Base-by-base conservation (phyloP, 2,329 filamentous ascomycete genomes). In the Fusarium penzigii region DNA sequence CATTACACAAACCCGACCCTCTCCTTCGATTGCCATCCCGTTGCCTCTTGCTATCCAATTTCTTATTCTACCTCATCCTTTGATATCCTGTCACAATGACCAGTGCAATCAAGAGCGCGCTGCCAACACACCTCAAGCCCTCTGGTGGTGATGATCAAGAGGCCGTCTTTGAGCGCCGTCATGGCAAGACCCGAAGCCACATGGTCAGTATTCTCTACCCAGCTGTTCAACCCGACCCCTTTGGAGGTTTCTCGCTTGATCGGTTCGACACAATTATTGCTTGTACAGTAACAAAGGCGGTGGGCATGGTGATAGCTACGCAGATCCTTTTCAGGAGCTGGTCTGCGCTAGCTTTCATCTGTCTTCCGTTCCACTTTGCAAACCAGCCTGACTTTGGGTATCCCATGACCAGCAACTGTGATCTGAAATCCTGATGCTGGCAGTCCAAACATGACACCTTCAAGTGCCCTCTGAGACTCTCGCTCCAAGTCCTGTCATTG, bases 41-140 rank as follows among this genome's bases (percentile, higher is more conserved):
- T 45, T 29, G 25, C 17, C 39, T 53, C 56, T 49, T 49, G 44
- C 38, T 41, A 41, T 44, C 32, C 32, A 44, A 46, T 14, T 14
- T 39, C 20, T 50, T 44, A 44, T 53, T 29, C 42, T 46, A 39
- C 32, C 46, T 43, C 42, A 29, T 55, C 41, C 44, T 40, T n/a
- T 49, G 32, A 42, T 45, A 41, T 50, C 57, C 59, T 46, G 53
- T 62, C 67, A 75, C 68, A 67, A 93, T 93, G 88, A 86, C 89
- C 60, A 80, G 84, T 68, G 78, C 79, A 64, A 78, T 86, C 65
- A 91, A 84, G 79, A 86, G 84, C 75, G 89, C 90, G 59, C 78
- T 97, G 65, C 91, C 92, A 60, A 81, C 89, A 41, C 93, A 95
- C 80, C 82, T 97, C 67, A 93, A 91, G 82, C 81, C 86, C 57